A percentile compares a stretch with the other conserved stretches of the same genome.
These are phyloP conservation scores for Penicillium parvum DNA, from an alignment of 495 filamentous ascomycete species.

Conservation along the genomic window DNA sequence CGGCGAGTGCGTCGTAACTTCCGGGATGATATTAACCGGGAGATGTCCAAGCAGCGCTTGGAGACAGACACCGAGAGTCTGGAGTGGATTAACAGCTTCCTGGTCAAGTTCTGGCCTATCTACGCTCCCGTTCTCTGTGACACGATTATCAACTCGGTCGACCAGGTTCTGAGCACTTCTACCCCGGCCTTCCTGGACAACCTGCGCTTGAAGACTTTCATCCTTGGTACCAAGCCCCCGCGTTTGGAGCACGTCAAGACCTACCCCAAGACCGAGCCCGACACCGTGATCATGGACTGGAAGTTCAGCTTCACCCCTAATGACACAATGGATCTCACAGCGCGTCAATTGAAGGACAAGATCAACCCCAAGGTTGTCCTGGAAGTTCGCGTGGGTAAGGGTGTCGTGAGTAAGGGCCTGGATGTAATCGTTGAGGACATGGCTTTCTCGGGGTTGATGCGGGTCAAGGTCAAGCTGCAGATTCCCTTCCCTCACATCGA, in stretches of 20 bases:
- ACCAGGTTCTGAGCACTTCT: conserved; percentile 87
- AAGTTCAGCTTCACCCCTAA: conserved; percentile 98
- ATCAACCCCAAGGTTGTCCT: conserved; percentile 95
- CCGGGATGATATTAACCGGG: conserved; percentile 88
- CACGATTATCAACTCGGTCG: conserved; percentile 86
- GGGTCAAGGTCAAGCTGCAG: conserved; percentile 95
- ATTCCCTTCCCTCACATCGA: conserved; percentile 94
- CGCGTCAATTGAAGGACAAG: conserved; percentile 85
- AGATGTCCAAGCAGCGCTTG: conserved; percentile 81
- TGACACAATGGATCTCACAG: conserved; percentile 85
- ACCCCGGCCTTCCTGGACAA: conserved; percentile 93
- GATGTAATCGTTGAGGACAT: conserved; percentile 98
- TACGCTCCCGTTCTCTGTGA: conserved; percentile 90
- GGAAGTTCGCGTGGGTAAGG: conserved; percentile 90
- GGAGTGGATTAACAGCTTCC: conserved; percentile 98
- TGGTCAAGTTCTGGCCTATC: conserved; percentile 99
- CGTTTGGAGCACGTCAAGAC: conserved; percentile 96
- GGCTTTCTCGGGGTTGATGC: conserved; percentile 89
- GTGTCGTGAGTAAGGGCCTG: conserved; percentile 89
- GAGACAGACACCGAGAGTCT: conserved; percentile 91
- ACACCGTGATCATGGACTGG: conserved; percentile 98
- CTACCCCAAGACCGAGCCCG: conserved; percentile 92
- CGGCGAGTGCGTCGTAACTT: conserved; percentile 93
- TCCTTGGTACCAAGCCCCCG: conserved; percentile 89
- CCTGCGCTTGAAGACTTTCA: conserved; percentile 84